These are phyloP conservation scores for Diaporthe velutina DNA, from an alignment of 2,329 filamentous ascomycete genomes.

Conservation along the genomic window DNA sequence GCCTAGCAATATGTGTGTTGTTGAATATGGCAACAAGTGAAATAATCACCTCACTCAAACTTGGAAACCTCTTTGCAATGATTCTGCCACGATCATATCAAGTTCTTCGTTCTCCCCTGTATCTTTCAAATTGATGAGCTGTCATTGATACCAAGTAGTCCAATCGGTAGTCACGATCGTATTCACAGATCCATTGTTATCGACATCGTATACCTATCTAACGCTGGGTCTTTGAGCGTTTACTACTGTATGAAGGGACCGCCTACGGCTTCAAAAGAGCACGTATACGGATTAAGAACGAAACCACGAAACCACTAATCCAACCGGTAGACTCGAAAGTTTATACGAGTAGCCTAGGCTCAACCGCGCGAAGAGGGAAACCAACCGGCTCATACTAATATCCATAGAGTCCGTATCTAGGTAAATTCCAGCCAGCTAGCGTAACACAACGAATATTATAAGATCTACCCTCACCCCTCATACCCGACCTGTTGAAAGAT, in stretches of 20 bases:
- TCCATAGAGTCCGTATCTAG: neutral
- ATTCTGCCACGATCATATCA: neutral
- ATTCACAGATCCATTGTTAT: no score
- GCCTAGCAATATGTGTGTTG: neutral
- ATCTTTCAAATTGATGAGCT: neutral
- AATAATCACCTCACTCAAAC: no score
- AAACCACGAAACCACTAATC: no score
- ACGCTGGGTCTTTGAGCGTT: no score
- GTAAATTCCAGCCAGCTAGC: neutral
- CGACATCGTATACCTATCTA: no score
- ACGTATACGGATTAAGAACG: no score
- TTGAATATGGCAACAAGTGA: neutral
- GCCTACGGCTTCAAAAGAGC: no score
- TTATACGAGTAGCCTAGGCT: neutral
- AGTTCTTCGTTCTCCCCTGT: neutral
- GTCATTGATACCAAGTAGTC: no score
- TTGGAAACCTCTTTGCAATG: neutral
- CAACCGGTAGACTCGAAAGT: no score
- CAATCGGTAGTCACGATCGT: no score
- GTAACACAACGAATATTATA: neutral
- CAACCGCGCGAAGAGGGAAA: neutral
- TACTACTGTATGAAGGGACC: no score
- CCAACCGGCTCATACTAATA: neutral
- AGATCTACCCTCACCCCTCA: neutral
- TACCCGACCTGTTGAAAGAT: neutral